phyloP scores from a whole-genome alignment of 139 green algal genomes.

The Chlamydomonas incerta region DNA sequence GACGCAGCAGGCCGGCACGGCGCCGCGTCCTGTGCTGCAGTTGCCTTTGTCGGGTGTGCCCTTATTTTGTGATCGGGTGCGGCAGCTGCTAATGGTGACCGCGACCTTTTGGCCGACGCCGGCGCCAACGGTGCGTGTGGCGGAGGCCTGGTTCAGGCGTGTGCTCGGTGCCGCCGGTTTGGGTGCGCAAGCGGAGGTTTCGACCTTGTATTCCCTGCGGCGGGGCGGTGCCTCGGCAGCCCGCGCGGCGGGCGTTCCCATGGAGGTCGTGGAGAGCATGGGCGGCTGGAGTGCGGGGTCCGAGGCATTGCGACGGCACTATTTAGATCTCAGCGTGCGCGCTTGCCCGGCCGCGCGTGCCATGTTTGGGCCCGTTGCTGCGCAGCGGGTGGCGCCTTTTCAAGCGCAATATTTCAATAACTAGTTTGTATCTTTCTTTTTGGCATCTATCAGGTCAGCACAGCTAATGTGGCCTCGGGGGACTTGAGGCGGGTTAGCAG shows the following conservation, averaged over 20 bases:
- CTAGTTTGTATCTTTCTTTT: not conserved
- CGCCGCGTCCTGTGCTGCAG: not conserved
- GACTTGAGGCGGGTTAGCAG: too few relatives aligned
- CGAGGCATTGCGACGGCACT: not conserved
- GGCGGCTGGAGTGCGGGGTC: not conserved
- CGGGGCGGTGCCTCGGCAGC: conserved; percentile 12
- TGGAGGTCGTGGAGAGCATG: conserved; percentile 3
- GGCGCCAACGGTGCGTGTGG: not conserved
- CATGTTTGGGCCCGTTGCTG: not conserved
- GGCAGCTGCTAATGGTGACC: not conserved
- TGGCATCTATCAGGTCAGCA: too few relatives aligned
- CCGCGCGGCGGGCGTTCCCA: not conserved
- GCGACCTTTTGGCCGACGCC: not conserved
- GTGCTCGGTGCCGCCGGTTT: not conserved
- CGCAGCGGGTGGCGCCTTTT: too few relatives aligned
- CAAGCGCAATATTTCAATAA: not conserved
- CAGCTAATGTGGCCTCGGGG: too few relatives aligned
- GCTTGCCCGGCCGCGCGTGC: not conserved
- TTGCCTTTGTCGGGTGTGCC: not conserved
- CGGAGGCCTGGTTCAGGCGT: not conserved
- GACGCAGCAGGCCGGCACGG: not conserved
- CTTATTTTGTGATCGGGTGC: not conserved
- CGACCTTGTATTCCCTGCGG: conserved; percentile 1
- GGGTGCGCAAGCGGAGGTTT: not conserved
- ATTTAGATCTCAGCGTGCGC: not conserved